phyloP scores from a whole-genome alignment of 2,329 filamentous ascomycete species.

The Hyphodiscus sp. region DNA sequence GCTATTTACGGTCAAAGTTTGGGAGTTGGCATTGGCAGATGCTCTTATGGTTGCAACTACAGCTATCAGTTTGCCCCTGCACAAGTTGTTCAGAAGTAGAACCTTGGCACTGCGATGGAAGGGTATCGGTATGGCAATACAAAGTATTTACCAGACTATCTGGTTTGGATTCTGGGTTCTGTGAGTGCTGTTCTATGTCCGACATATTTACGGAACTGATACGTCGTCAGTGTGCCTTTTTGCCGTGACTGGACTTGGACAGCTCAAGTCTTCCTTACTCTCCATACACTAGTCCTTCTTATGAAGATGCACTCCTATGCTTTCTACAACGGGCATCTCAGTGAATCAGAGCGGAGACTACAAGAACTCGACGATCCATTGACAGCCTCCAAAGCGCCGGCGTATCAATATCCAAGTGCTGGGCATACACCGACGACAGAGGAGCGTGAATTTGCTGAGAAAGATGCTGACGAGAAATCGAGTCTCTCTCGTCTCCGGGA shows the following conservation, averaged over 20 bases:
- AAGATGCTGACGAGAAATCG: conserved; percentile 33
- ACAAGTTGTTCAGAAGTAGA: conserved; percentile 56
- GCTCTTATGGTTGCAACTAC: conserved; percentile 77
- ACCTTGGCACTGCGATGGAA: conserved; percentile 61
- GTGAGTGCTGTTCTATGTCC: conserved; percentile 32
- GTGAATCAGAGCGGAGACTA: conserved; percentile 76
- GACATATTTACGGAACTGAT: conserved; percentile 17
- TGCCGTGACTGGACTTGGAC: conserved; percentile 91
- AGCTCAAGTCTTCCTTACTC: conserved; percentile 85
- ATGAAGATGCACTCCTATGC: conserved; percentile 99
- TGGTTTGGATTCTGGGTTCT: conserved; percentile 83
- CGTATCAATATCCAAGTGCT: conserved; percentile 64
- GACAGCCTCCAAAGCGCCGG: conserved; percentile 61
- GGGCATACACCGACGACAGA: conserved; percentile 17
- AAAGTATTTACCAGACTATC: conserved; percentile 70
- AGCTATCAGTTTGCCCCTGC: conserved; percentile 64
- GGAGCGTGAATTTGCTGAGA: conserved; percentile 22
- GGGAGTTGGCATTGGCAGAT: conserved; percentile 79
- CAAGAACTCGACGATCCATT: conserved; percentile 71
- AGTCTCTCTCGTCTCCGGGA: conserved; percentile 67
- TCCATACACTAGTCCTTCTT: conserved; percentile 84
- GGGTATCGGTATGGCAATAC: conserved; percentile 69
- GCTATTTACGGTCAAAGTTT: conserved; percentile 81
- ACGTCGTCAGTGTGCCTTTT: conserved; percentile 60
- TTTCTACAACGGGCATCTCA: conserved; percentile 95